phyloP scores from a whole-genome alignment of 1,284 basidiomycete species.

The Pisolithus thermaeus region DNA sequence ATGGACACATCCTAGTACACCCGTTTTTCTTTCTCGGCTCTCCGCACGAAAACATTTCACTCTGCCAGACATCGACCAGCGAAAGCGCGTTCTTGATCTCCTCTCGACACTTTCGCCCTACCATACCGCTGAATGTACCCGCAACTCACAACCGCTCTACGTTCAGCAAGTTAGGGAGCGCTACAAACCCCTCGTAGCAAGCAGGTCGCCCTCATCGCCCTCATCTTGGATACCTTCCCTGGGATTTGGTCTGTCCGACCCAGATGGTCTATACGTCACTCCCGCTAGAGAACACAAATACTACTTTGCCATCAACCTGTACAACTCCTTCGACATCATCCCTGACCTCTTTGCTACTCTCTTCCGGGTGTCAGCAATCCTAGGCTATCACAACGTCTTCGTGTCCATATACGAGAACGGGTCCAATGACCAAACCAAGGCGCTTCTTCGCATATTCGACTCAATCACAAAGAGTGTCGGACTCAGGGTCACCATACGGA shows the following conservation, averaged over 20 bases:
- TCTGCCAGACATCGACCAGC: constrained; percentile 72
- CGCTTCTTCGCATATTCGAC: constrained; percentile 87
- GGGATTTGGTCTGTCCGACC: constrained; percentile 39
- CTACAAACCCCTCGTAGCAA: constrained; percentile 77
- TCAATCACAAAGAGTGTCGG: constrained; percentile 84
- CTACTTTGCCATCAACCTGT: constrained; percentile 96
- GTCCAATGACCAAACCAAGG: constrained; percentile 93
- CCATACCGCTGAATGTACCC: constrained; percentile 87
- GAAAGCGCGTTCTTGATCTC: constrained; percentile 78
- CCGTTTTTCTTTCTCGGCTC: constrained; percentile 42
- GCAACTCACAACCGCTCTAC: constrained; percentile 78
- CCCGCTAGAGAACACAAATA: constrained; percentile 80
- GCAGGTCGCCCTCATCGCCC: constrained; percentile 49
- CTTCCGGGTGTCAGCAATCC: constrained; percentile 81
- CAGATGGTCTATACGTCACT: constrained; percentile 35
- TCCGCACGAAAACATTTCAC: constrained; percentile 56
- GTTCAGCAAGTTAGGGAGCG: constrained; percentile 78
- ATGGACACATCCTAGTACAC: constrained; percentile 52
- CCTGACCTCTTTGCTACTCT: constrained; percentile 95
- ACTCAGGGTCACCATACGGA: constrained; percentile 85
- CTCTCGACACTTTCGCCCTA: constrained; percentile 82
- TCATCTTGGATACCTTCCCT: constrained; percentile 59
- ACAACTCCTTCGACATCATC: constrained; percentile 97
- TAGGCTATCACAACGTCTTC: constrained; percentile 94
- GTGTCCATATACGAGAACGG: constrained; percentile 98